phyloP scores from a whole-genome alignment of 1,139 yeast genomes.

The Nadsonia commutata region DNA sequence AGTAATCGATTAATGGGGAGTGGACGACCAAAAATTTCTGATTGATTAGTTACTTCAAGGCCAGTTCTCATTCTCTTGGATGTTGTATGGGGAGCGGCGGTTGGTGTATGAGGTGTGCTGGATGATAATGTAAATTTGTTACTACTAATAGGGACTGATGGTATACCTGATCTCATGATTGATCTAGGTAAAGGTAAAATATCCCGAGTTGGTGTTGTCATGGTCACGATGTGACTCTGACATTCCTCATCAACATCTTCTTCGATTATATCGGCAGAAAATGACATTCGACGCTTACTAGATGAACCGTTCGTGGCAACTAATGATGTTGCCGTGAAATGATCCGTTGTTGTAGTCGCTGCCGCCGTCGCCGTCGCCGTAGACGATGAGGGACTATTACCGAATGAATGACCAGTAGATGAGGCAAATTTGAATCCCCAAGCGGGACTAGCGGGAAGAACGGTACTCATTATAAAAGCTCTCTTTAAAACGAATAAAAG shows the following conservation, averaged over 20 bases:
- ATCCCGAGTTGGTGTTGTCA: background rate
- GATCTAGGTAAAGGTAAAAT: background rate
- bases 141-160: background rate
- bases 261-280: background rate
- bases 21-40: conserved; percentile 13
- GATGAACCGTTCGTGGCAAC: background rate
- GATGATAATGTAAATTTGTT: background rate
- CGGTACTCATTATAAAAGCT: conserved; percentile 1
- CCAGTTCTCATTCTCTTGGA: background rate
- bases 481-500: too few species aligned
- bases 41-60: background rate
- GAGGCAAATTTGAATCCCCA: background rate
- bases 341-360: background rate
- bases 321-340: too few species aligned
- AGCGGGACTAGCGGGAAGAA: background rate
- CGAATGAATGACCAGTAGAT: background rate
- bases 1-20: conserved; percentile 48
- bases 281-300: background rate
- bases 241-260: background rate
- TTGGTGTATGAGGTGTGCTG: too few species aligned
- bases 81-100: background rate
- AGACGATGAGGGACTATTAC: background rate
- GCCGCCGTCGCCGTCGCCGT: background rate
- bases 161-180: background rate
- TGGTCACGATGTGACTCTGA: background rate